These are phyloP conservation scores for Porphyridium purpureum DNA, from an alignment of 23 red algal species.

Conservation along the genomic window DNA sequence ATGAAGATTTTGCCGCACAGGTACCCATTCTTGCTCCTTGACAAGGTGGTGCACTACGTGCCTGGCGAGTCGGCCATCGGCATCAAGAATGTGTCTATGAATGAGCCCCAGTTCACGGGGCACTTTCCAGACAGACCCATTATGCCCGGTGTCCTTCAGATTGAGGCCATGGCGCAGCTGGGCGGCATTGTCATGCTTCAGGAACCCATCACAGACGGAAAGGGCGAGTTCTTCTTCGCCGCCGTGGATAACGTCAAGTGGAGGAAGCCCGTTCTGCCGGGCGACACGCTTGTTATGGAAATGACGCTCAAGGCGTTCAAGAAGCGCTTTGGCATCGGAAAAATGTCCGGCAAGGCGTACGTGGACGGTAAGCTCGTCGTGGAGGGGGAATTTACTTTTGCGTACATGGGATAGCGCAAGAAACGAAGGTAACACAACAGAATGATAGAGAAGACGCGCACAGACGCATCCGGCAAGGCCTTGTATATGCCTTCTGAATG, in stretches of 20 bases:
- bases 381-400: constrained; percentile 75
- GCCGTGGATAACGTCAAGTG: constrained; percentile 72
- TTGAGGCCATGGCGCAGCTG: constrained; percentile 89
- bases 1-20: too few species aligned
- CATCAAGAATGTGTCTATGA: constrained; percentile 71
- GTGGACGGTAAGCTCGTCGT: constrained; percentile 62
- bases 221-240: constrained; percentile 56
- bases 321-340: constrained; percentile 62
- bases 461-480: too few species aligned
- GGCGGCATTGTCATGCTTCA: constrained; percentile 88
- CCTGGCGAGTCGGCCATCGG: constrained; percentile 47
- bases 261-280: constrained; percentile 73
- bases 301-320: constrained; percentile 34
- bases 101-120: constrained; percentile 87
- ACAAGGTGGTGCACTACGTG: constrained; percentile 70
- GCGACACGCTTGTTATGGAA: constrained; percentile 89
- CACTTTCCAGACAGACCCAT: constrained; percentile 90
- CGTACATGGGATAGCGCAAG: constrained; percentile 32
- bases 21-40: constrained; percentile 88
- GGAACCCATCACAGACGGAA: constrained; percentile 22
- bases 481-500: too few species aligned
- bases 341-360: constrained; percentile 52
- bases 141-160: constrained; percentile 85
- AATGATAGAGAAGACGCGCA: too few species aligned
- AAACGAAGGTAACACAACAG: constrained; percentile 9